Percentiles rank a stretch among this genome's conserved stretches.
Evolutionary conservation across 139 green algal genomes (phyloP).

Genomic region (Chlamydomonas sp.): DNA sequence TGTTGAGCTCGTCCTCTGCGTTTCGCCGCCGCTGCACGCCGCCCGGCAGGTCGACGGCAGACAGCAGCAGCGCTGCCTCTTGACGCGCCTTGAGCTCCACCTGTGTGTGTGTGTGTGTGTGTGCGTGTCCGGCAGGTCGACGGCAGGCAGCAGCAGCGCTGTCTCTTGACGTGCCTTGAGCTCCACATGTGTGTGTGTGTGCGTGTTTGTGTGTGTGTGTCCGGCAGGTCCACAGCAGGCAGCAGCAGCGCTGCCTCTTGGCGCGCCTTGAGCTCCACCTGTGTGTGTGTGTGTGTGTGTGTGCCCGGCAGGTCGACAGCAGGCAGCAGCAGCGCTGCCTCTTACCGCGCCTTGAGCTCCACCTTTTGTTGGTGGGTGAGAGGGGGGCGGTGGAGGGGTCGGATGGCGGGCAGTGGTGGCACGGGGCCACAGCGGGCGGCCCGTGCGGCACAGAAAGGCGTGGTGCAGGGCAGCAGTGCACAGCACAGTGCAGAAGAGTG

Average conservation of each 20-base stretch:
- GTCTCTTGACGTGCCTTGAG: constrained; percentile 58
- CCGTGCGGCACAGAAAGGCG: no score
- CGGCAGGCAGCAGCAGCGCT: constrained; percentile 70
- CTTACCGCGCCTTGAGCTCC: constrained; percentile 57
- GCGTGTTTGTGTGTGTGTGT: no score
- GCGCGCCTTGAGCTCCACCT: constrained; percentile 61
- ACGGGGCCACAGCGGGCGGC: no score
- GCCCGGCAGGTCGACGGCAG: constrained; percentile 77
- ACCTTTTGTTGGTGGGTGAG: no score
- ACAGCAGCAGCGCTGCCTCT: constrained; percentile 69
- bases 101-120: no score
- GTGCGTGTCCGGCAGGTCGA: constrained; percentile 78
- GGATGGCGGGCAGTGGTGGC: no score
- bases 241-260: constrained; percentile 69
- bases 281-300: no score
- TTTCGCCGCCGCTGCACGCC: constrained; percentile 71
- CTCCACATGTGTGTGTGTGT: no score
- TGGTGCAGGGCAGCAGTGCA: no score
- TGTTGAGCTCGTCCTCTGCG: constrained; percentile 84
- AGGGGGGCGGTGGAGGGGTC: no score
- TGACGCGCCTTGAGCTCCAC: constrained; percentile 64
- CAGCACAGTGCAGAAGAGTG: no score
- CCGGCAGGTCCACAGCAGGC: constrained; percentile 79
- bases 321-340: constrained; percentile 70
- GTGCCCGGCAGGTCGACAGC: constrained; percentile 77